Percentiles rank a stretch among this genome's conserved stretches.
Evolutionary conservation across 2,329 filamentous ascomycete species (phyloP).

Genomic region (Trichoderma gracile): DNA sequence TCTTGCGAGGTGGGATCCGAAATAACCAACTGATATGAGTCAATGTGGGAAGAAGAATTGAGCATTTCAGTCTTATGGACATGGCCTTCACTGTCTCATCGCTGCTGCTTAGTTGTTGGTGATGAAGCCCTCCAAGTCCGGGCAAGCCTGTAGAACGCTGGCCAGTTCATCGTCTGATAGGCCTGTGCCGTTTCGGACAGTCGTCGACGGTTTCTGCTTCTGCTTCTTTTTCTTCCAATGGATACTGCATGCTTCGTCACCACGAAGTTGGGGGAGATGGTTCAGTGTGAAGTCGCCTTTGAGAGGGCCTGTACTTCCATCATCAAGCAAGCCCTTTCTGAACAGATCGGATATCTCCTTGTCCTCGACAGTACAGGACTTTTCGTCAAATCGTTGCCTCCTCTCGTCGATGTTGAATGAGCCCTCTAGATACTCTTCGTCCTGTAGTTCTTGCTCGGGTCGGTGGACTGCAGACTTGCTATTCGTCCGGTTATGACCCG

Average conservation of each 20-base stretch:
- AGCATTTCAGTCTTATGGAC: not conserved
- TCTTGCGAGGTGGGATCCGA: conserved; percentile 29
- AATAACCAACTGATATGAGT: not conserved
- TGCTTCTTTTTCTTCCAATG: conserved; percentile 19
- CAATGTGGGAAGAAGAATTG: not conserved
- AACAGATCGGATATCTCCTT: conserved; percentile 24
- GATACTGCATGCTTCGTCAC: conserved; percentile 18
- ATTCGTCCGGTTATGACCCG: not conserved
- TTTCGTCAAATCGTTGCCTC: conserved; percentile 4
- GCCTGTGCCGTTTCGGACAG: not conserved
- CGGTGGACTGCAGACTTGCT: not conserved
- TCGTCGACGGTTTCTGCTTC: not conserved
- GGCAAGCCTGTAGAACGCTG: conserved; percentile 25
- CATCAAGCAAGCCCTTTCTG: conserved; percentile 20
- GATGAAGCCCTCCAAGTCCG: conserved; percentile 22
- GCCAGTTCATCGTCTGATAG: conserved; percentile 23
- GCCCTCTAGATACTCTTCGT: conserved; percentile 4
- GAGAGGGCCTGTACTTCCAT: conserved; percentile 3
- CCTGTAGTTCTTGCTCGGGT: not conserved
- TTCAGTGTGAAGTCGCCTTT: conserved; percentile 21
- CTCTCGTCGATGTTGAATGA: not conserved
- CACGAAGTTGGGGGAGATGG: conserved; percentile 18
- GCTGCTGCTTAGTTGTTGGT: not conserved
- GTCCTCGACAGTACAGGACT: conserved; percentile 19
- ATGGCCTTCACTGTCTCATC: not conserved